Conservation (phyloP, 192 early-diverging fungal genomes). For the Pilobolus umbonatus region DNA sequence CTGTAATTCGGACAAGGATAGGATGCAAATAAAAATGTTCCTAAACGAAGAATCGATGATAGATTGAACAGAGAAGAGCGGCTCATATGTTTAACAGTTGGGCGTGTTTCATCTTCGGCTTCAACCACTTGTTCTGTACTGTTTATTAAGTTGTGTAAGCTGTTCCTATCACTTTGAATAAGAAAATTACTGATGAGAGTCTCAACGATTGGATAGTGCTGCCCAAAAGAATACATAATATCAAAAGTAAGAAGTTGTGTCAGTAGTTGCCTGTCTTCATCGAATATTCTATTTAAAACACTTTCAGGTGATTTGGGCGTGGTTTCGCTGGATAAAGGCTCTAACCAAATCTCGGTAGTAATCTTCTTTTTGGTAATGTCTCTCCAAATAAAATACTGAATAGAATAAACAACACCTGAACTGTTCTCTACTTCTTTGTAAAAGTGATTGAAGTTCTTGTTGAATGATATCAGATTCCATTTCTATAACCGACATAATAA, state of each 20-base stretch:
- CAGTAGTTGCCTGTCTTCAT: conserved; percentile 35
- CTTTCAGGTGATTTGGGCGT: neutral
- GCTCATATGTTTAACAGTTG: conserved; percentile 3
- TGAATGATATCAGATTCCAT: conserved; percentile 35
- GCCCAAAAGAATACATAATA: conserved; percentile 44
- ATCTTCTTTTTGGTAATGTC: conserved; percentile 37
- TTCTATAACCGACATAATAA: conserved; percentile 6
- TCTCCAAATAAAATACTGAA: conserved; percentile 49
- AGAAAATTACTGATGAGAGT: neutral
- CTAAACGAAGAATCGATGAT: conserved; percentile 20
- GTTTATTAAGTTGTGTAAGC: no score
- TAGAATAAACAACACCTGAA: conserved; percentile 19
- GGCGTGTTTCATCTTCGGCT: neutral
- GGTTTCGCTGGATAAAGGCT: conserved; percentile 28
- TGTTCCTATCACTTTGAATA: neutral
- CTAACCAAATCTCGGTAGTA: conserved; percentile 53
- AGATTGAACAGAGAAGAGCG: conserved; percentile 23
- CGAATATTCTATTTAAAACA: neutral
- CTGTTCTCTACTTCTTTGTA: conserved; percentile 39
- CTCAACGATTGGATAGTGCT: no score
- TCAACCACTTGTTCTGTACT: neutral
- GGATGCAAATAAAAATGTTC: conserved; percentile 25
- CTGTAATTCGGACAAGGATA: conserved; percentile 27
- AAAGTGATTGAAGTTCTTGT: conserved; percentile 36
- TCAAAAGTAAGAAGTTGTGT: conserved; percentile 55